Base-by-base conservation (phyloP, 257 asterid species). In the Nicotiana paniculata region DNA sequence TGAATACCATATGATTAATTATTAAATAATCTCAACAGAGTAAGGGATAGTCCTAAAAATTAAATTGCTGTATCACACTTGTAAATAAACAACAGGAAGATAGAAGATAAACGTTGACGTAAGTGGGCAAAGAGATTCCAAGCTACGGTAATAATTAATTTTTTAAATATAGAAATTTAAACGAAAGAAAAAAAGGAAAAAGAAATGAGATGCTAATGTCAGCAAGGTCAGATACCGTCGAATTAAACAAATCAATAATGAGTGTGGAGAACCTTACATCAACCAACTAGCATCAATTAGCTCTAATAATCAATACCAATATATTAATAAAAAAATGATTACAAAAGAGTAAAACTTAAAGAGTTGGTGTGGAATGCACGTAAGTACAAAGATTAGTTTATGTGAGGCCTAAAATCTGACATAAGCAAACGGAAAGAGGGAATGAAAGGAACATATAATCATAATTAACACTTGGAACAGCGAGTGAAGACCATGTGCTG, bases 341-440 rank as follows among this genome's bases (percentile, higher is more conserved):
- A 58, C 3, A 53, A 58, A 57, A 7, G 64, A 58, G 10, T 74
- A 74, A 74, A 72, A 53, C 58, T 1, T 26, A 3, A 15, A 48
- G 43, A 74, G 79, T 74, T 74, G 62, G 79, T 48, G 79, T 74
- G 63, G 79, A 48, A 74, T 74, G 79, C 79, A 74, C 79, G 79
- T 26, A 74, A 74, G 79, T 48, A 26, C 32, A 74, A 13, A 74
- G 15, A 74, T 74, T 46, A 48, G 10, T 24, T 43, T 8, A 39
- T 39, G 13, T 24, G 15, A 74, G 79, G 10, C 79, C 39, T 48
- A 74, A 74, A 48, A 24, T 3, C 53, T 74, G 79, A 74, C 79
- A 15, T 74, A 74, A 74, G 62, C 79, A 28, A 26, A 48, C 46
- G 77, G 30, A 70, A 70, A 39, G 77, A 69, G 9, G 77, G 55